Base-by-base conservation (phyloP, 2,329 filamentous ascomycete genomes). In the Pseudogymnoascus sp. region DNA sequence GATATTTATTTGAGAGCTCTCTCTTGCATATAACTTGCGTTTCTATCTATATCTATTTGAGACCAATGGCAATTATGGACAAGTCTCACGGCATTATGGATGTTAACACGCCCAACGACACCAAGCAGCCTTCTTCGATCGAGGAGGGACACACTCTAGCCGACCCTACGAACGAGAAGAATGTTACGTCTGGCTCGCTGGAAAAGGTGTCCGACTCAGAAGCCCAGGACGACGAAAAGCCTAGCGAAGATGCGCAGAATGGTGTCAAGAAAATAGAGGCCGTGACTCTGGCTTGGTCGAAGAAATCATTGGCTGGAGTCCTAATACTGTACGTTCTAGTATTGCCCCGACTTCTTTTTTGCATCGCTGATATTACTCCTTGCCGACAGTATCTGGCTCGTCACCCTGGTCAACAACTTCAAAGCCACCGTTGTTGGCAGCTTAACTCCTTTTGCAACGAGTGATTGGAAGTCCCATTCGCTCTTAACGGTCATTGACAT, bases 231-330 rank as follows among this genome's bases (percentile, higher is more conserved):
- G 65, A 69, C 50, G 50, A 50, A 14, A 10, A 66, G 6, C 68
- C 67, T n/a, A 64, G 63, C 40, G 63, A 68, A 63, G 61, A 65
- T 65, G 69, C 68, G 11, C 69, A 71, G 65, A 64, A 63, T 59
- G 80, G 80, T 66, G 81, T 82, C 8, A 74, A 77, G 64, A 79
- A 80, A 67, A 79, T 81, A 18, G 79, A 83, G 69, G 81, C 81
- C 10, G 79, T 82, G 25, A 80, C 79, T 60, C 70, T 79, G 70
- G 79, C 78, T 40, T 83, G 81, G 81, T 79, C 79, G 10, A 78
- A 77, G 37, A 74, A 73, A 67, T 77, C 78, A 12, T 71, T 83
- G 46, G 72, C 78, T 59, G 70, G 75, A 44, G 78, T 78, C 67
- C 81, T 81, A 70, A 67, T 78, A 66, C 75, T 76, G 80, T 81